Conservation (phyloP, 164 flowering plant genomes). For the Nymphaea thermarum region DNA sequence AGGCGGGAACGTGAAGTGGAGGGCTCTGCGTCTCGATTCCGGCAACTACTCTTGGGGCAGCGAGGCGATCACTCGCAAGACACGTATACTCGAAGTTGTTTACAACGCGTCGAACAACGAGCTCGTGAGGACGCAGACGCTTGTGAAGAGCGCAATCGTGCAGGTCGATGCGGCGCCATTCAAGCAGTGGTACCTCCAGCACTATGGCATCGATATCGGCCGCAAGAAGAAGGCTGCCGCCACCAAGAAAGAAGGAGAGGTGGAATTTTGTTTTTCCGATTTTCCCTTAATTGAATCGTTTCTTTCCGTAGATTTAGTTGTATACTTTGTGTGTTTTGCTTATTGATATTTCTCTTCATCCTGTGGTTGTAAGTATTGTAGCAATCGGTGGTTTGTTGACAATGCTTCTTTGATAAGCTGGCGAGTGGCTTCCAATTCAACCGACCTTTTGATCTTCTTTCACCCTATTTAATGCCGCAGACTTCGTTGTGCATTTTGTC, state of each 20-base stretch:
- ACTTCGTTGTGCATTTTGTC: no score
- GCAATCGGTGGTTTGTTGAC: no score
- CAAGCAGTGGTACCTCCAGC: constrained; percentile 23
- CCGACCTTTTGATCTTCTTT: no score
- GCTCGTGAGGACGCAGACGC: constrained; percentile 21
- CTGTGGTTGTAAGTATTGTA: background rate
- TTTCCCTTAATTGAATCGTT: background rate
- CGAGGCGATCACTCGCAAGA: constrained; percentile 21
- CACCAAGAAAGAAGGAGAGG: constrained; percentile 20
- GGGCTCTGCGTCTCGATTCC: constrained; percentile 21
- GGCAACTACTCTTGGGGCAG: constrained; percentile 28
- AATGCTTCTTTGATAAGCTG: no score
- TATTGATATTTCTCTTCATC: background rate
- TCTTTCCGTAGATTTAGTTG: background rate
- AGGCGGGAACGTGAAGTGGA: constrained; percentile 25
- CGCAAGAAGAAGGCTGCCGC: constrained; percentile 17
- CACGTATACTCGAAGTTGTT: constrained; percentile 21
- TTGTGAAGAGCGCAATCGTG: constrained; percentile 23
- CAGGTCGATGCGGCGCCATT: constrained; percentile 25
- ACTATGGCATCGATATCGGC: constrained; percentile 20
- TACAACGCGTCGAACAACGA: constrained; percentile 28
- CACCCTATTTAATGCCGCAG: no score
- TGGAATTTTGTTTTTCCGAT: background rate
- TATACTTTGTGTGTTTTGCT: background rate
- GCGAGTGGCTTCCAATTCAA: no score